Evolutionary conservation across 169 alveolate genomes (phyloP).

Genomic region (Cyclospora cayetanensis): DNA sequence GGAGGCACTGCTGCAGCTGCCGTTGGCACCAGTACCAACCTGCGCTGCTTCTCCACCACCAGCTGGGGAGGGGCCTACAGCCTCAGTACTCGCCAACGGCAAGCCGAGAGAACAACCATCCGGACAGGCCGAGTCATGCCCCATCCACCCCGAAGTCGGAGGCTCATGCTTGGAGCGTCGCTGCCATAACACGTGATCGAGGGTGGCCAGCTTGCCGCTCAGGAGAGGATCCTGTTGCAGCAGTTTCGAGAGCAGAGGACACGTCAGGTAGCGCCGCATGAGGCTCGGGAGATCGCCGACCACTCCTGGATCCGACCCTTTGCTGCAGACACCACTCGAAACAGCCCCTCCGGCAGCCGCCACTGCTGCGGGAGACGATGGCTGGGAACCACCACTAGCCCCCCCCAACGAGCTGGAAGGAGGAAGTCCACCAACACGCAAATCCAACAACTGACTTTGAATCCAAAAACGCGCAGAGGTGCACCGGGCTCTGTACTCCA

Average conservation of each 20-base stretch:
- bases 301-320: conserved; percentile 14
- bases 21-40: not conserved
- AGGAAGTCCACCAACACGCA: conserved; percentile 40
- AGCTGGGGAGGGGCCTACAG: no score
- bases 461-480: conserved; percentile 60
- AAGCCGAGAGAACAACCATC: conserved; percentile 15
- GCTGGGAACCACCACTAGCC: not conserved
- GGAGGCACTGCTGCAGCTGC: conserved; percentile 9
- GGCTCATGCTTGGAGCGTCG: conserved; percentile 64
- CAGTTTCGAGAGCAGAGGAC: conserved; percentile 50
- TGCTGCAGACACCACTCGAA: not conserved
- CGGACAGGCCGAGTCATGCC: conserved; percentile 51
- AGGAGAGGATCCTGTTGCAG: conserved; percentile 55
- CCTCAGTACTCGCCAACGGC: no score
- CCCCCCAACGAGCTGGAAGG: not conserved
- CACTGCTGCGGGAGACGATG: not conserved
- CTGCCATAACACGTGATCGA: conserved; percentile 61
- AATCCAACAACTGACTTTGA: conserved; percentile 51
- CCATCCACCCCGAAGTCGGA: conserved; percentile 59
- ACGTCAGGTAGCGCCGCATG: conserved; percentile 21
- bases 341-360: conserved; percentile 1
- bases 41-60: conserved; percentile 2
- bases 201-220: conserved; percentile 61
- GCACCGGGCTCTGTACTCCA: conserved; percentile 64
- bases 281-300: conserved; percentile 54